Percentiles rank a stretch among this genome's conserved stretches.
These are phyloP conservation scores for Xylaria polymorpha DNA, from an alignment of 2,329 filamentous ascomycete species.

Conservation along the genomic window DNA sequence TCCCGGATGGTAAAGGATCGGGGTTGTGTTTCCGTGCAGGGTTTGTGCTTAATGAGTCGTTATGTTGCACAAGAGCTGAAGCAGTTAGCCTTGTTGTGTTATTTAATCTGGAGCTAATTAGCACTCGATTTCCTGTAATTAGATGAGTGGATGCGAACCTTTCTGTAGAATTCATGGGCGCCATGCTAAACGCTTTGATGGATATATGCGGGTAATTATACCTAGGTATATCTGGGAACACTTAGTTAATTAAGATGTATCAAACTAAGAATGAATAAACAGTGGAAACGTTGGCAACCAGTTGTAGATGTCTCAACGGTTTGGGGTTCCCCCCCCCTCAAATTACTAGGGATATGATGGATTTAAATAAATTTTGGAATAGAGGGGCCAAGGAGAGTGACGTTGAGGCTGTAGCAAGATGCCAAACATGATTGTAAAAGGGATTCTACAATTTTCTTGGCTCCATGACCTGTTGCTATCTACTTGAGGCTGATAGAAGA, in stretches of 20 bases:
- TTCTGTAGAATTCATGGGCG: background rate
- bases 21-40: background rate
- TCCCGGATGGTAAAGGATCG: constrained; percentile 18
- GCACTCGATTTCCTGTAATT: background rate
- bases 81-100: background rate
- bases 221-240: background rate
- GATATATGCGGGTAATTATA: too few relatives aligned
- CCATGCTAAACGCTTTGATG: background rate
- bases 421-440: background rate
- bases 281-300: background rate
- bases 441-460: background rate
- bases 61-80: constrained; percentile 15
- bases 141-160: constrained; percentile 1
- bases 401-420: background rate
- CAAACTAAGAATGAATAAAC: background rate
- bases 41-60: background rate
- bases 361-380: background rate
- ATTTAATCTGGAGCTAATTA: background rate
- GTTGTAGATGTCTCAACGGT: background rate
- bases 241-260: background rate
- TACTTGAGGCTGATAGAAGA: background rate
- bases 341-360: background rate
- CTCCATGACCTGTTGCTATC: background rate
- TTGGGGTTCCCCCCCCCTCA: too few relatives aligned
- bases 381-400: background rate